Evolutionary conservation across 441 rosid genomes (phyloP), one percentile per base, ranked within the genome.

Genomic region (Pelargonium cotyledonis): DNA sequence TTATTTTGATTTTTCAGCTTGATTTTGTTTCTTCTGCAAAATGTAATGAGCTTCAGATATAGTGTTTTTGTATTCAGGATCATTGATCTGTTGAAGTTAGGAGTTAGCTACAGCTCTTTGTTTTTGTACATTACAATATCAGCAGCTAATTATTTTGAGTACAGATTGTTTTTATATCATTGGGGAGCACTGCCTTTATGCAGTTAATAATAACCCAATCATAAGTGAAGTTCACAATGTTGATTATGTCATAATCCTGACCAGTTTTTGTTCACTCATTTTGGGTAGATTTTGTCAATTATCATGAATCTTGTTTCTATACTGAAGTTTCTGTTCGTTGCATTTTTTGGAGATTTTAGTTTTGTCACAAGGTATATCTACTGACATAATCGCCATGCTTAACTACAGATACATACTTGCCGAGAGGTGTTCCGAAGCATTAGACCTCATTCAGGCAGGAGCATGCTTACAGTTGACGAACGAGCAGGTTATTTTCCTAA

Each of bases 391-490:
- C 62, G 58, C 67, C 23, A 46, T 15, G 46, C 57, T 72, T 66
- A 67, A 40, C 51, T 79, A 29, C 82, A 95, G 97, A 77, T 95
- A 95, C 68, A 77, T 80, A 40, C 70, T 90, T 47, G 88, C 94
- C 69, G 88, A 90, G 81, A 85, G 99, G 76, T 85, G 62, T 82
- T 75, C 90, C 3, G 97, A 95, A 78, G 96, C 99, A 77, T 78
- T 86, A 76, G 93, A 90, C 77, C 67, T 95, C 62, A 84, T 95
- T 70, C 85, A 85, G 58, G 82, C 98, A 16, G 98, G 99, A 58
- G 86, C 98, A 4, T 88, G 90, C 77, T 79, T 92, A 69, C 97
- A 95, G 65, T 82, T 95, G 80, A 77, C 86, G 64, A 79, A 84
- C 31, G 81, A 81, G 74, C 86, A 92, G 98, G 99, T 94, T 77